A percentile compares a stretch with the other conserved stretches of the same genome.
Evolutionary conservation across 1,284 basidiomycete genomes (phyloP).

Genomic region (Tranzscheliella williamsii): DNA sequence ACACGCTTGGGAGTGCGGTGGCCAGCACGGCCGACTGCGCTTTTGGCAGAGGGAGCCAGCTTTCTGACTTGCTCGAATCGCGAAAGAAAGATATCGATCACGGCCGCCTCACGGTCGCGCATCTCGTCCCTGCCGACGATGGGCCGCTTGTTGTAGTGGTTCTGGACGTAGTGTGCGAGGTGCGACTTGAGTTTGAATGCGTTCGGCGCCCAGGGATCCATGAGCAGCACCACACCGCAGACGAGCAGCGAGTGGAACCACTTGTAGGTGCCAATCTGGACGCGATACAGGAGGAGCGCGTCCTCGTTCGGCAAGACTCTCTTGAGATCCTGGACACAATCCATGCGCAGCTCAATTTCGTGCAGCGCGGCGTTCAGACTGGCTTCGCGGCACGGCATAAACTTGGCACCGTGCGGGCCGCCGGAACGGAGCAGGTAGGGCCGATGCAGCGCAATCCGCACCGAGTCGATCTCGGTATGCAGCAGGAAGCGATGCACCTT

Average conservation of each 20-base stretch:
- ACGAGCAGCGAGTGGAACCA: conserved; percentile 53
- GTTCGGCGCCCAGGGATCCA: conserved; percentile 40
- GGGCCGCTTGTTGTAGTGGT: conserved; percentile 5
- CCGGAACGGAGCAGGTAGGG: conserved; percentile 49
- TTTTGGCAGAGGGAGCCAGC: neutral
- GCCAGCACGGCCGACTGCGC: neutral
- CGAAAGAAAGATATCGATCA: conserved; percentile 43
- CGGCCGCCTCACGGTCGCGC: conserved; percentile 45
- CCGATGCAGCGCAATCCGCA: conserved; percentile 45
- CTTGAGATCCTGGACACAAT: conserved; percentile 29
- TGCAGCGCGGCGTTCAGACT: conserved; percentile 48
- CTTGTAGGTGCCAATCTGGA: conserved; percentile 48
- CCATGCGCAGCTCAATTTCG: conserved; percentile 45
- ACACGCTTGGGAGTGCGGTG: conserved; percentile 9
- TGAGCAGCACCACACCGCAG: conserved; percentile 44
- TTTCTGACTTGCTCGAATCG: conserved; percentile 36
- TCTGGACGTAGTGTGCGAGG: conserved; percentile 32
- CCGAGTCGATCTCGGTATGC: conserved; percentile 51
- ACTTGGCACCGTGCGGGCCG: conserved; percentile 25
- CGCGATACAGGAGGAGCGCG: conserved; percentile 24
- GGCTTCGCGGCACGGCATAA: conserved; percentile 38
- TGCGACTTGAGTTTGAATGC: conserved; percentile 38
- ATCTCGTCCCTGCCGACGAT: conserved; percentile 38
- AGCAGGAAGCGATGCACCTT: conserved; percentile 50
- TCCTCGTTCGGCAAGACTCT: conserved; percentile 8